phyloP scores from a whole-genome alignment of 371 early-diverging fungal species.

The Mucor indicus region DNA sequence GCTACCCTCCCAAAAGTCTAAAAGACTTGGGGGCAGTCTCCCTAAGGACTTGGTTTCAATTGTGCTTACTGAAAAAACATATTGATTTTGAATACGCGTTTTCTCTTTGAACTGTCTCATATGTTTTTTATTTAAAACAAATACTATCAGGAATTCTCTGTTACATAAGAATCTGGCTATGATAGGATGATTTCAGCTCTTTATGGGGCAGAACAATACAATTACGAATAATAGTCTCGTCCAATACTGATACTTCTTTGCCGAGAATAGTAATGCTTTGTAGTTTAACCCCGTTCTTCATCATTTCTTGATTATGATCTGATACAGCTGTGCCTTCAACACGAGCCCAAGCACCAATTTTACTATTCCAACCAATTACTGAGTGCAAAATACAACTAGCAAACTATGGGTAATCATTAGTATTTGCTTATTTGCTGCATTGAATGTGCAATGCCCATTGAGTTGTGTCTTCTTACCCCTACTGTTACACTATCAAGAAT shows the following conservation, averaged over 20 bases:
- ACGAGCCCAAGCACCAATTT: conserved; percentile 91
- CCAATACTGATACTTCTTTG: conserved; percentile 84
- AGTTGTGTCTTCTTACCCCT: conserved; percentile 53
- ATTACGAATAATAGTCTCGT: conserved; percentile 90
- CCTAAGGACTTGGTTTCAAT: no score
- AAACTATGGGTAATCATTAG: conserved; percentile 13
- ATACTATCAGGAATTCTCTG: no score
- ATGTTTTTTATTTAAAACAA: no score
- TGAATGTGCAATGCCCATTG: no score
- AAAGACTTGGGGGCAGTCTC: no score
- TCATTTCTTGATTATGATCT: conserved; percentile 62
- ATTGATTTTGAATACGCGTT: no score
- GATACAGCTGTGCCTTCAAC: conserved; percentile 83
- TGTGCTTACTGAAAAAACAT: no score
- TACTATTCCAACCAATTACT: conserved; percentile 95
- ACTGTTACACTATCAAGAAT: conserved; percentile 93
- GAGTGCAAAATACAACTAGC: conserved; percentile 85
- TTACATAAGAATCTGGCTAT: conserved; percentile 94
- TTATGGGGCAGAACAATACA: conserved; percentile 96
- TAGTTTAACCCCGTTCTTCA: conserved; percentile 89
- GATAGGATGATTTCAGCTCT: conserved; percentile 83
- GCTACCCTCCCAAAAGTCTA: no score
- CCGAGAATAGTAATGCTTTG: conserved; percentile 91
- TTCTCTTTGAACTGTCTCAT: no score
- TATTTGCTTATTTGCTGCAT: not conserved